Base-by-base conservation (phyloP, 352 stramenopile genomes). In the Achlya hypogyna region DNA sequence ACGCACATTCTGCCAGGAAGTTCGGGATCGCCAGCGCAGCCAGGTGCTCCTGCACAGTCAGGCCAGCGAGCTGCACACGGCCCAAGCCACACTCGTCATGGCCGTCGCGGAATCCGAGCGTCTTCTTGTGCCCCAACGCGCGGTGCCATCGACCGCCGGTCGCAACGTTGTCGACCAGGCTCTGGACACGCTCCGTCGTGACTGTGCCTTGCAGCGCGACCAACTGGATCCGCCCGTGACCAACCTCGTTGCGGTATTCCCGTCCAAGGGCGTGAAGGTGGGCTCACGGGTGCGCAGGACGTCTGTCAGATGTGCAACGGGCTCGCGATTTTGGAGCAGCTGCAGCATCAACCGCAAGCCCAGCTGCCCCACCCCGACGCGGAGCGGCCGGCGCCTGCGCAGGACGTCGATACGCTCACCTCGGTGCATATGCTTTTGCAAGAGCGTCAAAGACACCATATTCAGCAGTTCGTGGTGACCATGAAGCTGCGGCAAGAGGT, bases 151-250 rank as follows among this genome's bases (percentile, higher is more conserved):
- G 1, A 52, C 22, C n/a, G 3, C 54, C 10, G 28, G 23, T 2
- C 22, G 5, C 18, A n/a, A 63, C 20, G 5, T 63, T 10, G 54
- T 56, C 31, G 25, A 38, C 20, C 2, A 10, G 2, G 49, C 49
- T 20, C 25, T 56, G 31, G 31, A 35, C n/a, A 56, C 49, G 25
- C 31, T 56, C 12, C 25, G 25, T 12, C 49, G 25, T 20, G 49
- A 56, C 31, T 56, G 49, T 56, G 49, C 49, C 31, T n/a, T n/a
- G 25, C 49, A 56, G 49, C 49, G 49, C 31, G 25, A 56, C 25
- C 49, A 56, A n/a, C 16, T 56, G 12, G 49, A 56, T 10, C 49
- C 49, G 25, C 49, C 49, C 8, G 49, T 56, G 49, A 56, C 49
- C 25, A 35, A 56, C 31, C 31, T 56, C 38, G 38, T 45, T 18